phyloP scores from a whole-genome alignment of 495 filamentous ascomycete genomes.

The Aspergillus mulundensis region DNA sequence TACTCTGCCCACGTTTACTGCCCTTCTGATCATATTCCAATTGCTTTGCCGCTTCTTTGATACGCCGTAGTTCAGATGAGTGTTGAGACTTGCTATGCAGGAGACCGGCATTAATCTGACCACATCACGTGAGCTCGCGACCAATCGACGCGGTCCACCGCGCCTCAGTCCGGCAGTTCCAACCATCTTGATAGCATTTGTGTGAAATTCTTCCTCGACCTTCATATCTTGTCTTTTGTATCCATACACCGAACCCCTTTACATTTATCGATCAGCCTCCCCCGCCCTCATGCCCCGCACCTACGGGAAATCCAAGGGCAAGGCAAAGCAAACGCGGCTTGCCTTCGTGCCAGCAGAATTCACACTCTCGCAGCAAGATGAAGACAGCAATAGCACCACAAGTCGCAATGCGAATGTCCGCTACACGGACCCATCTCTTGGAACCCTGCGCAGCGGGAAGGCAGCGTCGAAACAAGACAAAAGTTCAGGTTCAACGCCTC shows the following conservation, averaged over 20 bases:
- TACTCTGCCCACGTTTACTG: too few relatives aligned
- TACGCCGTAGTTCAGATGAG: too few relatives aligned
- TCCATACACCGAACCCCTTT: too few relatives aligned
- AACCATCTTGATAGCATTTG: background rate
- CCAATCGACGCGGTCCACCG: constrained; percentile 19
- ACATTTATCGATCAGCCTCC: too few relatives aligned
- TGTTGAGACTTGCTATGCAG: too few relatives aligned
- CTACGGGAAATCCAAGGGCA: constrained; percentile 36
- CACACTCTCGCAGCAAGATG: constrained; percentile 11
- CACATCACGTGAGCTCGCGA: constrained; percentile 26
- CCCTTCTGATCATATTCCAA: too few relatives aligned
- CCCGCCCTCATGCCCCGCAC: constrained; percentile 36
- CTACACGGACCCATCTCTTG: constrained; percentile 35
- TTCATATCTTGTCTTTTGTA: too few relatives aligned
- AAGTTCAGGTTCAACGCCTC: background rate
- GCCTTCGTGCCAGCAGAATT: constrained; percentile 34
- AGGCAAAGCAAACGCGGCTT: constrained; percentile 47
- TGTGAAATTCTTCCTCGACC: too few relatives aligned
- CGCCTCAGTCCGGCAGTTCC: constrained; percentile 2
- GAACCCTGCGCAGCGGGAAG: constrained; percentile 19
- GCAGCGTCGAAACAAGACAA: background rate
- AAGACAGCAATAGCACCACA: constrained; percentile 27
- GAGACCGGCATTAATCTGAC: too few relatives aligned
- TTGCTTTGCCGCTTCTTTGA: too few relatives aligned
- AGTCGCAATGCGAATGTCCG: constrained; percentile 36